Base-by-base conservation (phyloP, 805 yeast species). In the Maudiozyma barnettii region DNA sequence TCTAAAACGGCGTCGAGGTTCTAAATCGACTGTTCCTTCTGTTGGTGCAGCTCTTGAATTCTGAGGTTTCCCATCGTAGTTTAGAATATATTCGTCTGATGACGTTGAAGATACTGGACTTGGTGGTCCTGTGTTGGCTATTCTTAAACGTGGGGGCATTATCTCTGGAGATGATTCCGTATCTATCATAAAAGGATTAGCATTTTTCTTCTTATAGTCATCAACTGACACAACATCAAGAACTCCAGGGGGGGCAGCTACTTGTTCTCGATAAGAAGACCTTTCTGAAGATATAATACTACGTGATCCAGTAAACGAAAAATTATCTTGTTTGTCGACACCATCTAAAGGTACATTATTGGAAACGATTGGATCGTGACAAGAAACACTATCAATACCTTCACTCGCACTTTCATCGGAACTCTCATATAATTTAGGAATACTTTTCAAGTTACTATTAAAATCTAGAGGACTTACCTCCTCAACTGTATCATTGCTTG, bases 1-100 rank as follows among this genome's bases (percentile, higher is more conserved):
- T 38, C 68, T 54, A 37, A 58, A 62, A 8, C 45, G 54, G 41
- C 59, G 53, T 8, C 47, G 47, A 5, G 50, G 50, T 21, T 45
- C 51, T 10, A 45, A 45, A 29, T 39, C 31, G 12, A 29, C 14
- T 13, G 20, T 13, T 13, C 23, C 35, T 23, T 13, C 44, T 22
- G 16, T 36, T 14, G 33, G 4, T 8, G 12, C 18, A 14, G 29
- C 29, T 19, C 41, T 13, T 14, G 29, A 13, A 9, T 23, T 23
- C 14, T 10, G 18, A 39, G 18, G 14, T n/a, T 21, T 10, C 10
- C 8, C 30, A 13, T 16, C 19, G 22, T 33, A 33, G 9, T 33
- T 33, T 8, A 33, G 6, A 16, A 46, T 33, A 12, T 30, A 33
- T 8, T 38, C 49, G 4, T 30, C 49, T 1, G 43, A 20, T 29